Base-by-base conservation (phyloP, 768 basidiomycete species). In the Xerocomus potaroensis region DNA sequence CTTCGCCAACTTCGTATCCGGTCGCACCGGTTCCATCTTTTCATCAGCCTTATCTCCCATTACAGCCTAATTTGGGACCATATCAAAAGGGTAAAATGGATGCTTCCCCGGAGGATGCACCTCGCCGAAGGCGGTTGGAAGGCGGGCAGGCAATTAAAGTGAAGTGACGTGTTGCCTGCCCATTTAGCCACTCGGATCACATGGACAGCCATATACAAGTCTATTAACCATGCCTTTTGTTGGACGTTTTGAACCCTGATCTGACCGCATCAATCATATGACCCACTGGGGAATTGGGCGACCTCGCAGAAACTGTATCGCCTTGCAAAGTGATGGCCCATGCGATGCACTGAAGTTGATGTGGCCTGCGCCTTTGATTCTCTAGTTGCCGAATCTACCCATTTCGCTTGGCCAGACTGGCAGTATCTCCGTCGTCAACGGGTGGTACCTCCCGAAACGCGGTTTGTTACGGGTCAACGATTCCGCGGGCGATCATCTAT, bases 71-170 rank as follows among this genome's bases (percentile, higher is more conserved):
- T 32, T 72, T 75, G 21, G 80, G 75, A 73, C 65, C 66, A 35
- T 61, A 69, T 46, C 71, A 72, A 63, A 70, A 59, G 42, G 60
- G 53, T 31, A 55, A 58, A 45, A 41, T 34, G 29, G 65, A 66
- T 40, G 60, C 57, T 40, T 59, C 48, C 30, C 50, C 60, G 53
- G 71, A 72, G 45, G 71, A 73, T 48, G 77, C 74, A 45, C 61
- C 67, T 51, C 73, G 81, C 58, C 66, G 78, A 56, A 72, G 80
- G 59, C 73, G 79, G 47, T 65, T 82, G 36, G 80, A 81, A 57
- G 74, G 75, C 43, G 79, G 80, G 31, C 74, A 56, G 48, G 67
- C 73, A 50, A 72, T 72, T 47, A 81, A 81, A 65, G 72, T 80
- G 57, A 76, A 76, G 61, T 82, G 72, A 66, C 39, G 44, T 48